phyloP scores from a whole-genome alignment of 2,329 filamentous ascomycete species.

The Penicillium sp. region DNA sequence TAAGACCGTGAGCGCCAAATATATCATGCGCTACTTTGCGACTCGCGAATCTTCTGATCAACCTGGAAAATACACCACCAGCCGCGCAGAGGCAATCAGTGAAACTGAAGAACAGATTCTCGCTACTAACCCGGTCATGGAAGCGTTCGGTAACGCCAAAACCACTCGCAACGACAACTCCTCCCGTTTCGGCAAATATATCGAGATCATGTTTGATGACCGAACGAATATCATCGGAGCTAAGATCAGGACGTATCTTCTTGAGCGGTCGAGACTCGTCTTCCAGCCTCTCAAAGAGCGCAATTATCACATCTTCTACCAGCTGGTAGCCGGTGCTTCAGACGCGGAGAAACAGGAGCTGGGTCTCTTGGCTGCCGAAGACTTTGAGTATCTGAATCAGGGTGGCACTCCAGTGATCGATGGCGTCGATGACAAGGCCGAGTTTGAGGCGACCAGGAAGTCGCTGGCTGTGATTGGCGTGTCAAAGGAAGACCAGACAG shows the following conservation, averaged over 20 bases:
- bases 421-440: slow-evolving; percentile 90
- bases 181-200: slow-evolving; percentile 98
- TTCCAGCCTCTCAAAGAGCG: slow-evolving; percentile 97
- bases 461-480: slow-evolving; percentile 89
- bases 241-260: slow-evolving; percentile 91
- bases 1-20: slow-evolving; percentile 98
- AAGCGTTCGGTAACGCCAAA: slow-evolving; percentile 98
- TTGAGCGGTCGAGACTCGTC: slow-evolving; percentile 92
- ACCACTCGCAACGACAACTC: slow-evolving; percentile 99
- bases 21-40: slow-evolving; percentile 99
- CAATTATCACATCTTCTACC: slow-evolving; percentile 99
- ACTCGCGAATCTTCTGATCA: slow-evolving; percentile 92
- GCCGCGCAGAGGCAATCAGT: slow-evolving; percentile 77
- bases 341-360: slow-evolving; percentile 79
- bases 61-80: slow-evolving; percentile 72
- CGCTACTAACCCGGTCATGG: slow-evolving; percentile 98
- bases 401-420: slow-evolving; percentile 88
- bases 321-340: slow-evolving; percentile 87
- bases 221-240: slow-evolving; percentile 95
- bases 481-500: slow-evolving; percentile 65
- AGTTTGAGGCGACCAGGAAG: slow-evolving; percentile 83
- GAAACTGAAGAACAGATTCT: slow-evolving; percentile 98
- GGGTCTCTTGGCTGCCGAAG: slow-evolving; percentile 74
- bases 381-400: slow-evolving; percentile 96
- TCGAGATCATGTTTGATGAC: slow-evolving; percentile 98